Base-by-base conservation (phyloP, 306 rosid species). In the Delonix regia region DNA sequence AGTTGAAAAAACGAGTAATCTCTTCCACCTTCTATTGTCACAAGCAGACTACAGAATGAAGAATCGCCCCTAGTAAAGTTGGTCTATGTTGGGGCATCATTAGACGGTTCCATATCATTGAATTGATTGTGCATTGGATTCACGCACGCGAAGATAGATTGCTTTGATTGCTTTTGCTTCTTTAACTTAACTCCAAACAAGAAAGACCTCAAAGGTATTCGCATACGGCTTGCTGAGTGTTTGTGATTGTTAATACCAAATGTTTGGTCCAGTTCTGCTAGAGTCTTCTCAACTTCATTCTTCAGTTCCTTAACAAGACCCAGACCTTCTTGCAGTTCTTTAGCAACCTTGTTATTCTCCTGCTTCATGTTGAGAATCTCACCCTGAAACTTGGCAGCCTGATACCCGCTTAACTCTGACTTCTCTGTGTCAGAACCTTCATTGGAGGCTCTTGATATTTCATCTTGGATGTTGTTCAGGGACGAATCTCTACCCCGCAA, bases 361-460 rank as follows among this genome's bases (percentile, higher is more conserved):
- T 91, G 94, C 64, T 86, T 96, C 99, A 96, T 90, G 86, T 93
- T 96, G 51, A 87, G 81, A 48, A 96, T 82, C 83, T 96, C 99
- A 12, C 99, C 99, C 57, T 90, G 99, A 66, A 96, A 91, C 85
- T 91, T 96, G 28, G 97, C 98, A 24, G 88, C 93, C 73, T 88
- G 90, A 64, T 91, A 93, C 24, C 69, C 81, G 24, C 89, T 83
- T 62, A 91, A 81, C 61, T 71, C 88, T 38, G 49, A 47, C 51
- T 77, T 71, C 3, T 84, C 84, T 5, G 24, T 83, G 14, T 27
- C 53, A 2, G 86, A 48, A 33, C 47, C 75, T 33, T 64, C 56
- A 2, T 38, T 48, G 5, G 82, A 84, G 24, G 91, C 79, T 56
- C 83, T 87, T 8, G 92, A 82, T 57, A 96, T 84, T 69, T 96